Percentiles rank a stretch among this genome's conserved stretches.
phyloP scores from a whole-genome alignment of 2,329 filamentous ascomycete genomes.

The Magnaporthiopsis poae region DNA sequence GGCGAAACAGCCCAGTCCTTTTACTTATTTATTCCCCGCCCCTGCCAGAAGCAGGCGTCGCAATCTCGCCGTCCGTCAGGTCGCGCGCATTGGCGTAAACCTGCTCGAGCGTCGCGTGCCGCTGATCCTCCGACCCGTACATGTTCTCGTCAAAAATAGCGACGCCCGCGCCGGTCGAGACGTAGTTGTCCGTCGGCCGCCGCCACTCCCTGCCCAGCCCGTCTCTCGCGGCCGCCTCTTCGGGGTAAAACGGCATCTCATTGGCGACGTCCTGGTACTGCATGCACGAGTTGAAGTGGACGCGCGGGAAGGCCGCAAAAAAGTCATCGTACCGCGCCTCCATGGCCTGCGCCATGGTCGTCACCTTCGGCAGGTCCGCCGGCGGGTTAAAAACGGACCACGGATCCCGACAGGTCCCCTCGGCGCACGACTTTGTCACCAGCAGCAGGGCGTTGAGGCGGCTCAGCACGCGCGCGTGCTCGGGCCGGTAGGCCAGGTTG shows the following conservation, averaged over 20 bases:
- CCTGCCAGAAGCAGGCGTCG: not conserved
- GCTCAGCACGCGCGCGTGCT: conserved; percentile 28
- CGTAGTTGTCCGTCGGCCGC: not conserved
- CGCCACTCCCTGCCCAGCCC: not conserved
- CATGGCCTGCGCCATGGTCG: conserved; percentile 3
- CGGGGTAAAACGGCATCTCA: conserved; percentile 7
- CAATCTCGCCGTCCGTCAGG: not conserved
- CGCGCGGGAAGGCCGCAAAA: conserved; percentile 3
- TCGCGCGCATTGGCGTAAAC: not conserved
- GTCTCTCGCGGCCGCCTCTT: not conserved
- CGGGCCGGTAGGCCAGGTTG: conserved; percentile 29
- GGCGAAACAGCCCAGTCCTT: no score
- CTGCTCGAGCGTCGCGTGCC: not conserved
- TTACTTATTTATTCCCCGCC: no score
- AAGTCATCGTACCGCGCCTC: conserved; percentile 3
- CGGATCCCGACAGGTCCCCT: conserved; percentile 39
- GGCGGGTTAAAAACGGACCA: conserved; percentile 27
- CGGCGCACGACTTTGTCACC: conserved; percentile 51
- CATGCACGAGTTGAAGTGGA: conserved; percentile 5
- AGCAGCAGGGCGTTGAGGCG: conserved; percentile 49
- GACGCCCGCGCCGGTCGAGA: not conserved
- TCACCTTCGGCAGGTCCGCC: no score
- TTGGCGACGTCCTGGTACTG: conserved; percentile 5
- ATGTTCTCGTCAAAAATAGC: not conserved
- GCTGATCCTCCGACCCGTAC: not conserved